A percentile compares a stretch with the other conserved stretches of the same genome.
These are phyloP conservation scores for Wilcoxina mikolae DNA, from an alignment of 495 filamentous ascomycete genomes.

Conservation along the genomic window DNA sequence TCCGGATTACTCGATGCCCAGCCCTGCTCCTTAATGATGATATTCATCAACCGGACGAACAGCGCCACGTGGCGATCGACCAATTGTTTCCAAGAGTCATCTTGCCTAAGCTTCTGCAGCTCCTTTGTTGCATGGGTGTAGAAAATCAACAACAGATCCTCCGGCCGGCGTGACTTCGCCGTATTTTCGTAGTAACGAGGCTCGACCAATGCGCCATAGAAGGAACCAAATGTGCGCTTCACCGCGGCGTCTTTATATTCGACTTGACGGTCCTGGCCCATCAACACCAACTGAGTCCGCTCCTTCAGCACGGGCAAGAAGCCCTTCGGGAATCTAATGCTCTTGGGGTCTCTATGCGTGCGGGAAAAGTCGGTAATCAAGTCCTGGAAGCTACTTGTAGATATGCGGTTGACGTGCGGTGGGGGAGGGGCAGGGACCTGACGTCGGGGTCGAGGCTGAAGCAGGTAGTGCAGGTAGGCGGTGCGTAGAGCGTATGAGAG, in stretches of 20 bases:
- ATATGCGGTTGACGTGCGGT: constrained; percentile 46
- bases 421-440: constrained; percentile 48
- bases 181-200: constrained; percentile 58
- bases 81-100: constrained; percentile 90
- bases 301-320: constrained; percentile 58
- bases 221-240: constrained; percentile 68
- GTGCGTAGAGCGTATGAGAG: constrained; percentile 80
- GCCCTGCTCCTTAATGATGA: constrained; percentile 63
- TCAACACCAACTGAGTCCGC: constrained; percentile 49
- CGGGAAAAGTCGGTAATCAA: constrained; percentile 25
- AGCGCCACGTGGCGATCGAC: constrained; percentile 90
- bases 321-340: constrained; percentile 63
- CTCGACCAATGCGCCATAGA: constrained; percentile 61
- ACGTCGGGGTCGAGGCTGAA: constrained; percentile 76
- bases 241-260: constrained; percentile 66
- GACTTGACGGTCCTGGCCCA: constrained; percentile 54
- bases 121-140: constrained; percentile 88
- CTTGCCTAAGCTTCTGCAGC: constrained; percentile 61
- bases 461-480: constrained; percentile 82
- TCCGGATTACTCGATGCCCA: constrained; percentile 51
- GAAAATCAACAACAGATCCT: constrained; percentile 76
- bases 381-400: constrained; percentile 43
- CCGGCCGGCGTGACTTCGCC: constrained; percentile 86
- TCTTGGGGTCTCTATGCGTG: constrained; percentile 46
- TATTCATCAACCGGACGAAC: constrained; percentile 74